Evolutionary conservation across 148 eudicot genomes (phyloP), one percentile per base, ranked within the genome.

Genomic region (Rhododendron simsii): DNA sequence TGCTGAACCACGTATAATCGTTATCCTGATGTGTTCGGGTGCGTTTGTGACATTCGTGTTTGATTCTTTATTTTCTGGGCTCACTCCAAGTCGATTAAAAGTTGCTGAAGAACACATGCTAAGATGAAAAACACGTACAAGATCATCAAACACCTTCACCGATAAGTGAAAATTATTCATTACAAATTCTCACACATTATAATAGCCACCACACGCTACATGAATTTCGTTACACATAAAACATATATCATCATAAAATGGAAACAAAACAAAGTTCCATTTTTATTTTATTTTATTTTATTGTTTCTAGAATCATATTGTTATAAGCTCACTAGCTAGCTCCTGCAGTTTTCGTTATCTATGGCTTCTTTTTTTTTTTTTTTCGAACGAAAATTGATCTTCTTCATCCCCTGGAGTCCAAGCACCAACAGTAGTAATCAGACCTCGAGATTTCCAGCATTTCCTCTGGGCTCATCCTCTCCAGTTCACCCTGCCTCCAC

Each of bases 391-490:
- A 12, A 9, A 12, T 57, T 4, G 69, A 21, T 48, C 67, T 65
- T 61, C 79, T 33, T 33, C 35, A 63, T 18, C 88, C 92, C 78
- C 91, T 89, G 75, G 84, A 61, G 84, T 95, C 99, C 81, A 95
- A 89, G 91, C 99, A 96, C 97, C 98, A 96, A 75, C 99, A 96
- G 18, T 94, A 94, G 78, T 89, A 96, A 86, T 95, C 98, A 15
- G 98, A 92, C 92, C 98, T 93, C 41, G 99, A 96, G 74, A 95
- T 89, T 15, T 86, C 88, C 50, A 95, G 79, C 82, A 95, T 78
- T 80, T 93, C 91, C 5, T 93, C 92, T 9, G 99, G 93, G 45
- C 83, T 91, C 99, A 96, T 95, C 88, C 91, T 93, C 86, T 92
- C 92, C 78, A 96, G 98, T 51, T 96, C 99, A 71, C 80, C 89